These are phyloP conservation scores for Heterobasidion irregulare DNA, from an alignment of 1,284 basidiomycete genomes.

Conservation along the genomic window DNA sequence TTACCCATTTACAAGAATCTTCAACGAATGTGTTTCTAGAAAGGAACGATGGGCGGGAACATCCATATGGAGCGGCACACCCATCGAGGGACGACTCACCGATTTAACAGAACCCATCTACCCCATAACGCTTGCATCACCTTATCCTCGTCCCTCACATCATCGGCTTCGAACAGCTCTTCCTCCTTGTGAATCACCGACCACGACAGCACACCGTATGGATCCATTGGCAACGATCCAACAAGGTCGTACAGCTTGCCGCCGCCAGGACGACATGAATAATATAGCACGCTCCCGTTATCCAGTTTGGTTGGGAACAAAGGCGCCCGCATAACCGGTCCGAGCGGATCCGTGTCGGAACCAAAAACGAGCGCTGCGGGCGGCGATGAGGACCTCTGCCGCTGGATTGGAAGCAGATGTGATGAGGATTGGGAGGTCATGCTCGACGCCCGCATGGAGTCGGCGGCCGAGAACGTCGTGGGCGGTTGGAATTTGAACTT, in stretches of 20 bases:
- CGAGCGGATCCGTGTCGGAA: slow-evolving; percentile 13
- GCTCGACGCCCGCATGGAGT: too few relatives aligned
- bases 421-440: not conserved
- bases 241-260: slow-evolving; percentile 57
- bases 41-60: not conserved
- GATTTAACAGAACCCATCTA: slow-evolving; percentile 59
- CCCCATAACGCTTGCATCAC: slow-evolving; percentile 70
- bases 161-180: slow-evolving; percentile 60
- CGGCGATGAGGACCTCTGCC: not conserved
- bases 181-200: slow-evolving; percentile 60
- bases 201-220: slow-evolving; percentile 60
- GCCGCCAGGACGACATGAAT: slow-evolving; percentile 60
- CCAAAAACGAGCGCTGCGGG: not conserved
- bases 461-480: not conserved
- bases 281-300: slow-evolving; percentile 30
- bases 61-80: not conserved
- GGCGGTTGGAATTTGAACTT: not conserved
- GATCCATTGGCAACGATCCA: slow-evolving; percentile 44
- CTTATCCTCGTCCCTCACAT: slow-evolving; percentile 64
- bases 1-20: slow-evolving; percentile 41
- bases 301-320: slow-evolving; percentile 41
- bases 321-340: slow-evolving; percentile 42
- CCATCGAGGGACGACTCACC: slow-evolving; percentile 27
- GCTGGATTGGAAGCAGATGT: not conserved
- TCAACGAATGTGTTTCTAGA: slow-evolving; percentile 43